Evolutionary conservation across 352 stramenopile species (phyloP), one percentile per base, ranked within the genome.

Genomic region (Pseudoperonospora humuli): DNA sequence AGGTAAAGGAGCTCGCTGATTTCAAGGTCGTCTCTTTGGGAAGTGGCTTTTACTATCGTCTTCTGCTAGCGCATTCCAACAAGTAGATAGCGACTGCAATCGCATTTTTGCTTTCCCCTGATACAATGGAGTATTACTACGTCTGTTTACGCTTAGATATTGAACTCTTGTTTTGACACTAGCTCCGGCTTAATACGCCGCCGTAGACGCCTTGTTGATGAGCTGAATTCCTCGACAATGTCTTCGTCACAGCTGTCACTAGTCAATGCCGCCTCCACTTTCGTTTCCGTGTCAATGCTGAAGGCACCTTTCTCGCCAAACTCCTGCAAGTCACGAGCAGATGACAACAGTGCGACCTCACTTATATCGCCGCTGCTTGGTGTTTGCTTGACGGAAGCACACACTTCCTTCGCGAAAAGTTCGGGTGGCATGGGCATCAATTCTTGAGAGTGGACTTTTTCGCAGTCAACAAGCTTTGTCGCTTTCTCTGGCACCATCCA

Each of bases 11-110:
- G n/a, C 61, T 66, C 0, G 39, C 54, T 7, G 38, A 55, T 19
- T 39, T 86, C 21, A 42, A 61, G 5, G 70, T 90, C 17, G 32
- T 42, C 10, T 69, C 75, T 18, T 64, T 84, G 54, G 77, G 90
- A 51, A 84, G 75, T 32, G 80, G 80, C 31, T 92, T 87, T 50
- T 64, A 76, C 45, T 85, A 84, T 54, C 60, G 74, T 3, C 46
- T 90, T 34, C 14, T 90, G 32, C 42, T 89, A n/a, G 79, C 53
- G 5, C 49, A 71, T 25, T 28, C 50, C 18, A 36, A 39, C 49
- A 36, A 49, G 7, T 66, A 70, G 46, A 50, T 50, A 54, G 54
- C 32, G 42, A 46, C 51, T 45, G 34, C 36, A 13, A 25, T 50
- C 21, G 34, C 24, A 50, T 39, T 58, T 53, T 53, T 51, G 31